phyloP scores from a whole-genome alignment of 257 asterid species.

The Linderniella brevidens region DNA sequence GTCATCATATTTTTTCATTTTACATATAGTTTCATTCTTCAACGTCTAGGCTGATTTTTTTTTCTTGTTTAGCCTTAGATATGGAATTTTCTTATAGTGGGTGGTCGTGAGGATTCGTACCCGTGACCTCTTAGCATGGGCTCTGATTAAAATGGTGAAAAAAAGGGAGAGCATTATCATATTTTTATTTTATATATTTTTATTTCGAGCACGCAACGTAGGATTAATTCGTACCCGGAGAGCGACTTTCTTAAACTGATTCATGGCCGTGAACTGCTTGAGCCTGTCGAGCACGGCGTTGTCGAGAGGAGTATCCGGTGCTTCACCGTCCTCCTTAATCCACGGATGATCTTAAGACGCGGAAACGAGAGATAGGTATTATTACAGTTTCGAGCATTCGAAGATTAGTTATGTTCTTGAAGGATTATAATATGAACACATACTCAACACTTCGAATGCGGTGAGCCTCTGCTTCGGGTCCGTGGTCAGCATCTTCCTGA shows the following conservation, averaged over 20 bases:
- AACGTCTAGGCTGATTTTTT: no score
- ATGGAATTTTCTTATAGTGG: no score
- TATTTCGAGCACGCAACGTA: no score
- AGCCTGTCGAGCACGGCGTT: slow-evolving; percentile 53
- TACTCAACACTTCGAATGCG: slow-evolving; percentile 48
- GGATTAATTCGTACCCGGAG: slow-evolving; percentile 41
- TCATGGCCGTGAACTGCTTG: slow-evolving; percentile 70
- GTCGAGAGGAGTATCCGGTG: slow-evolving; percentile 64
- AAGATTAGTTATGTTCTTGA: neutral
- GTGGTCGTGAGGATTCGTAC: no score
- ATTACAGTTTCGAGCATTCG: neutral
- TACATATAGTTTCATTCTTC: no score
- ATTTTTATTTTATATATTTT: no score
- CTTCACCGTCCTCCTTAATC: slow-evolving; percentile 77
- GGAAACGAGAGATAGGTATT: no score
- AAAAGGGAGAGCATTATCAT: no score
- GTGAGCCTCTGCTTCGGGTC: slow-evolving; percentile 56
- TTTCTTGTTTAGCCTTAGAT: no score
- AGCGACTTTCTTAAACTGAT: slow-evolving; percentile 63
- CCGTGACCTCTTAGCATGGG: no score
- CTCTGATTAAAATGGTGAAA: no score
- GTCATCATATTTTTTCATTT: no score
- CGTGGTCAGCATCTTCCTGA: slow-evolving; percentile 39
- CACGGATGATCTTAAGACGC: slow-evolving; percentile 46
- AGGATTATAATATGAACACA: neutral